phyloP scores from a whole-genome alignment of 1,284 basidiomycete genomes.

The Ustilago cynodontis region DNA sequence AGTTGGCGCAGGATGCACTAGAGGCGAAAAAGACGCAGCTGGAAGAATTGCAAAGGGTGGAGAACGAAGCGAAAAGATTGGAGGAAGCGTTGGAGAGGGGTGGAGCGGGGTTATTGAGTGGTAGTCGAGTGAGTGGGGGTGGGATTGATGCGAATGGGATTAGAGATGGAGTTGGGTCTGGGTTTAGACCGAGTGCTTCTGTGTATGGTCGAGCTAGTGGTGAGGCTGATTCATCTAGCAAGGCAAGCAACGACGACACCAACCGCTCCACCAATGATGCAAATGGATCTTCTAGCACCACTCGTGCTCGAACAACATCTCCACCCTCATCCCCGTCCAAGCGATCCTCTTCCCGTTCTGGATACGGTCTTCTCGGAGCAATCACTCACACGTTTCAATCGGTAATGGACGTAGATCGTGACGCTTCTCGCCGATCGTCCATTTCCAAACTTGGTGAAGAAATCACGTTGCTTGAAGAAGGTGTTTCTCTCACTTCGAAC shows the following conservation, averaged over 20 bases:
- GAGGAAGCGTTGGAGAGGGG: conserved; percentile 81
- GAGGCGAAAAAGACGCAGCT: conserved; percentile 88
- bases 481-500: conserved; percentile 54
- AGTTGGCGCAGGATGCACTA: conserved; percentile 92
- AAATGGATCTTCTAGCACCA: not conserved
- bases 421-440: conserved; percentile 88
- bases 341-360: conserved; percentile 39
- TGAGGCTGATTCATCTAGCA: conserved; percentile 8
- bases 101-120: conserved; percentile 47
- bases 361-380: conserved; percentile 84
- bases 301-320: conserved; percentile 31
- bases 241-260: conserved; percentile 5
- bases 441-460: conserved; percentile 94
- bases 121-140: conserved; percentile 24
- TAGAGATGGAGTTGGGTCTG: conserved; percentile 43
- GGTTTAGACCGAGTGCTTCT: conserved; percentile 31
- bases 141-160: conserved; percentile 51
- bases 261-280: not conserved
- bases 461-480: conserved; percentile 74
- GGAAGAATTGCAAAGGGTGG: conserved; percentile 90
- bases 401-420: conserved; percentile 98
- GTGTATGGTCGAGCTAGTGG: conserved; percentile 43
- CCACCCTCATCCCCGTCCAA: conserved; percentile 39
- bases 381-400: conserved; percentile 94
- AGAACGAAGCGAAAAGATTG: conserved; percentile 87